Evolutionary conservation across 768 basidiomycete species (phyloP).

Genomic region (Tylopilus felleus): DNA sequence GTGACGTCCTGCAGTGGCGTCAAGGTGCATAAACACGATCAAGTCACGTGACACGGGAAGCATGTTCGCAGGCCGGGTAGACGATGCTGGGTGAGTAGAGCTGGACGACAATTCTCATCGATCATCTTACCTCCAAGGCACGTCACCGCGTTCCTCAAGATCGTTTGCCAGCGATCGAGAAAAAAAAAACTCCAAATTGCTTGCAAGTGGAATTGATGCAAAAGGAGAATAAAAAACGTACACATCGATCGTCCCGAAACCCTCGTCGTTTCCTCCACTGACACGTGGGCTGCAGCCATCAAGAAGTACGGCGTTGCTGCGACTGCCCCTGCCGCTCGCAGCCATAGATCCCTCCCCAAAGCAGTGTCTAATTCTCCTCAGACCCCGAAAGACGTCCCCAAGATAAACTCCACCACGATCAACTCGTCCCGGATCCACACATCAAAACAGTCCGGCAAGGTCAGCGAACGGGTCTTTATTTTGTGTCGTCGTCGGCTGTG

Average conservation of each 20-base stretch:
- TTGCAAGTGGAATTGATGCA: background rate
- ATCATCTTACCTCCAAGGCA: too few species aligned
- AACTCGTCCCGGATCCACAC: background rate
- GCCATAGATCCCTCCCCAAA: background rate
- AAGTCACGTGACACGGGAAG: too few species aligned
- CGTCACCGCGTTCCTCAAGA: too few species aligned
- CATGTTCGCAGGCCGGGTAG: too few species aligned
- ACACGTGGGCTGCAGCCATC: background rate
- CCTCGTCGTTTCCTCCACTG: background rate
- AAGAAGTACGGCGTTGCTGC: background rate
- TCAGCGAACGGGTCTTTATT: slow-evolving; percentile 85
- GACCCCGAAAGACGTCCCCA: background rate
- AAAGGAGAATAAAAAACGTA: background rate
- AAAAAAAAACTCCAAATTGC: background rate
- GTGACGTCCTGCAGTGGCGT: too few species aligned
- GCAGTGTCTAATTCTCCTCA: too few species aligned
- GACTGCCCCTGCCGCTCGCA: background rate
- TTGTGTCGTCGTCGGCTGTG: slow-evolving; percentile 24
- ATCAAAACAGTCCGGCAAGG: slow-evolving; percentile 69
- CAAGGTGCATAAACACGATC: too few species aligned
- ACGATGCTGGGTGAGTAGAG: too few species aligned
- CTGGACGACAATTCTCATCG: too few species aligned
- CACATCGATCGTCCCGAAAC: background rate
- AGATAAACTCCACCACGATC: background rate
- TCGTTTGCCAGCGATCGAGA: too few species aligned